A percentile compares a stretch with the other conserved stretches of the same genome.
phyloP scores from a whole-genome alignment of 306 rosid species.

The cucumber (Cucumis sativus) region Cucumber_9930_V3 NC_026657.2:10879001-10879500 shows the following conservation, averaged over 20 bases:
- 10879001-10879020: not conserved
- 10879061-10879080: not conserved
- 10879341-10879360: too few relatives aligned
- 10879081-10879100: not conserved
- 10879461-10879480: slow-evolving; percentile 38
- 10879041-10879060: not conserved
- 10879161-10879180: not conserved
- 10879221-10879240: not conserved
- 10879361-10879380: not conserved
- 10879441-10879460: slow-evolving; percentile 65
- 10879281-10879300: not conserved
- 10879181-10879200: not conserved
- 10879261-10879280: not conserved
- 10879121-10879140: not conserved
- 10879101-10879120: not conserved
- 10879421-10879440: slow-evolving; percentile 89
- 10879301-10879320: not conserved
- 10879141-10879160: not conserved
- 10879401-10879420: slow-evolving; percentile 56
- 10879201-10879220: not conserved
- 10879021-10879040: not conserved
- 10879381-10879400: not conserved
- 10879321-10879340: not conserved
- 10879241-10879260: not conserved
- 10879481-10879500: not conserved